Percentiles rank a stretch among this genome's conserved stretches.
Conservation (phyloP, 441 rosid species). For the Euphorbia celastroides region DNA sequence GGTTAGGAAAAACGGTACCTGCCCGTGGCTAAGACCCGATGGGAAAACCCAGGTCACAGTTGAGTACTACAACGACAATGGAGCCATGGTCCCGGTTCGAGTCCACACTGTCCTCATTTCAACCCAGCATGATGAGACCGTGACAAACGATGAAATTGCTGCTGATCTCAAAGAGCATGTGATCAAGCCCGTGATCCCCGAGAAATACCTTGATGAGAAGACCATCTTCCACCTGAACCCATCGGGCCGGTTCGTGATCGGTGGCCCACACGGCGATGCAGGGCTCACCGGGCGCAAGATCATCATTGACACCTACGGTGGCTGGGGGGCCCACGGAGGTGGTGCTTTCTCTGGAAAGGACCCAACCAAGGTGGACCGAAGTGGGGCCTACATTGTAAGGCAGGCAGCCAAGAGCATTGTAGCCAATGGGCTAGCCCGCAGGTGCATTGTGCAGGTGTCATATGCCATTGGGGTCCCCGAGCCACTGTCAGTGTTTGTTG, state of each 20-base stretch:
- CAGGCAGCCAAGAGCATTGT: conserved; percentile 84
- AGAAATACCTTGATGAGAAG: conserved; percentile 73
- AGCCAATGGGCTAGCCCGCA: conserved; percentile 64
- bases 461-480: conserved; percentile 77
- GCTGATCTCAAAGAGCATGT: conserved; percentile 77
- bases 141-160: conserved; percentile 65
- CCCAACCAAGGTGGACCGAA: conserved; percentile 66
- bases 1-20: conserved; percentile 68
- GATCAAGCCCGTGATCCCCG: conserved; percentile 64
- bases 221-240: conserved; percentile 82
- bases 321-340: conserved; percentile 69
- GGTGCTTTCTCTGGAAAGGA: conserved; percentile 69
- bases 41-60: conserved; percentile 81
- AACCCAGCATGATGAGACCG: conserved; percentile 81
- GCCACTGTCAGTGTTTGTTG: conserved; percentile 67
- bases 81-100: conserved; percentile 68
- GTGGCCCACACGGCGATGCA: conserved; percentile 77
- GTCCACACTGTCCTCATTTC: conserved; percentile 76
- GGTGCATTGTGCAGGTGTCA: conserved; percentile 73
- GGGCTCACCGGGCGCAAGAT: conserved; percentile 79
- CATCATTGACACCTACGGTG: conserved; percentile 65
- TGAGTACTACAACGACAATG: conserved; percentile 59
- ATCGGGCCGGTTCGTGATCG: conserved; percentile 70
- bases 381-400: conserved; percentile 62
- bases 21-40: conserved; percentile 70